Conservation (phyloP, 768 basidiomycete genomes). For the Suillus tomentosus region DNA sequence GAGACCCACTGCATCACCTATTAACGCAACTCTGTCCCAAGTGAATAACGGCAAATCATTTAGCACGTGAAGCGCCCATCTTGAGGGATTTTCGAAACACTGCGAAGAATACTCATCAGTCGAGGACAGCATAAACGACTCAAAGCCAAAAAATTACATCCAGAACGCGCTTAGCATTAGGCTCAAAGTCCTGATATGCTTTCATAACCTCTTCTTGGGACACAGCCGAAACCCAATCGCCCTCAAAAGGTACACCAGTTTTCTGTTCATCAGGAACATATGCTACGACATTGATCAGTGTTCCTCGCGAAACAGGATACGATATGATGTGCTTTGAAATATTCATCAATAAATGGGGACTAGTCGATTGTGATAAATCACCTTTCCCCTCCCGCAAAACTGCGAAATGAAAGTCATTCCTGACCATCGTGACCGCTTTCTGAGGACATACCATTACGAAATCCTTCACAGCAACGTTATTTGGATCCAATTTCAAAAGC, state of each 20-base stretch:
- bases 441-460: constrained; percentile 22
- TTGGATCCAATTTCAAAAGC: constrained; percentile 25
- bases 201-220: constrained; percentile 31
- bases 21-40: constrained; percentile 36
- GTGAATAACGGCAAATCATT: constrained; percentile 40
- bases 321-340: constrained; percentile 37
- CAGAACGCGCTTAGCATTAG: constrained; percentile 31
- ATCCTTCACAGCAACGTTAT: constrained; percentile 17
- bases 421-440: neutral
- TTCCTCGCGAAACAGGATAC: constrained; percentile 39
- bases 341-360: constrained; percentile 1
- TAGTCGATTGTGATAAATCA: neutral
- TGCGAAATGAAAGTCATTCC: constrained; percentile 2
- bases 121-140: neutral
- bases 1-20: neutral
- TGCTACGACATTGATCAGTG: constrained; percentile 36
- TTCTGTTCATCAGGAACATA: constrained; percentile 29
- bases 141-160: neutral
- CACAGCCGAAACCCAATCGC: constrained; percentile 28
- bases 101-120: constrained; percentile 19
- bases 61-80: constrained; percentile 46
- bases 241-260: constrained; percentile 31
- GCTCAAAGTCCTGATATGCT: constrained; percentile 35
- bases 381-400: constrained; percentile 12
- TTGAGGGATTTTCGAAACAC: constrained; percentile 36